Percentiles rank a stretch among this genome's conserved stretches.
Conservation (phyloP, 345 rosid genomes). For the Pistacia vera region DNA sequence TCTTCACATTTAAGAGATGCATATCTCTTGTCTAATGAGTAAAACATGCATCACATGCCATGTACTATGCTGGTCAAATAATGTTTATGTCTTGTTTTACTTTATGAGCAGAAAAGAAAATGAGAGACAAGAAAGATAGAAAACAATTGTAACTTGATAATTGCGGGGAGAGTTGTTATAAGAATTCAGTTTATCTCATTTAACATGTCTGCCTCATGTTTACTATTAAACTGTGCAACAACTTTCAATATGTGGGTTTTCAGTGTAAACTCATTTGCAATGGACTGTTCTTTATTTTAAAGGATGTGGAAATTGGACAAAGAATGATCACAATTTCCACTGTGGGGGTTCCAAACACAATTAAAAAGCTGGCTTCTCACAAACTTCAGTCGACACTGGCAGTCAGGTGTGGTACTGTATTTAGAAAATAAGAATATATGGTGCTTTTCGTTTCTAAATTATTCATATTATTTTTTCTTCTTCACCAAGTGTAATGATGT, state of each 20-base stretch:
- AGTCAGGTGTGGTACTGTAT: constrained; percentile 33
- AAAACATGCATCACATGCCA: background rate
- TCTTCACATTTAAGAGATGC: background rate
- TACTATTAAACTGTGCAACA: background rate
- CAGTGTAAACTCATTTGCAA: constrained; percentile 6
- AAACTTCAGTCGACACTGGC: constrained; percentile 98
- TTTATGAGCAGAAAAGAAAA: background rate
- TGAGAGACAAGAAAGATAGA: background rate
- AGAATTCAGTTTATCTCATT: background rate
- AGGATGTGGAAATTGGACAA: constrained; percentile 98
- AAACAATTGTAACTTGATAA: background rate
- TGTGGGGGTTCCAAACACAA: constrained; percentile 97
- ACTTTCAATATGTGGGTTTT: constrained; percentile 12
- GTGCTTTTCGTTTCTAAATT: background rate
- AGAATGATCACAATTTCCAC: constrained; percentile 97
- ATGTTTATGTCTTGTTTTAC: background rate
- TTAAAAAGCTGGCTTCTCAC: constrained; percentile 82
- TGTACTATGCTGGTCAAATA: background rate
- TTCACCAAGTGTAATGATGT: background rate
- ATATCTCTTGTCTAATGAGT: background rate
- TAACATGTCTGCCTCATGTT: background rate
- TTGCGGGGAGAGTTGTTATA: background rate
- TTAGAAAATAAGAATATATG: background rate
- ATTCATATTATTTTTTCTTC: constrained; percentile 1
- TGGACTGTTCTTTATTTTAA: constrained; percentile 9